Percentiles rank a stretch among this genome's conserved stretches.
phyloP scores from a whole-genome alignment of 805 yeast genomes.

The Metschnikowia proteae region DNA sequence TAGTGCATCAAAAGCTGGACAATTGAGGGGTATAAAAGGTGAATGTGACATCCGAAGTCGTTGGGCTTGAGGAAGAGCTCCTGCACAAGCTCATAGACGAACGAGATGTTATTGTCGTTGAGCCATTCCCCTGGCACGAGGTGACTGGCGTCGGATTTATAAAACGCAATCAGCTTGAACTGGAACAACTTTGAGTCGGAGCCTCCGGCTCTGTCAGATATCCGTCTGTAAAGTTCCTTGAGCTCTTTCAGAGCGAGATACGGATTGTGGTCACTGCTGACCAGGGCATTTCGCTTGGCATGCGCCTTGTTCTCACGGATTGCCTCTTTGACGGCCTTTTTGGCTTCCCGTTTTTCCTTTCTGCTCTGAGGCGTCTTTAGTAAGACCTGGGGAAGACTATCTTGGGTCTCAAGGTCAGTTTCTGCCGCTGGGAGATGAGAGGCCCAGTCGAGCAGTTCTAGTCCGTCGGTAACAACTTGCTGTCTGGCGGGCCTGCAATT shows the following conservation, averaged over 20 bases:
- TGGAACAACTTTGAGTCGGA: constrained; percentile 38
- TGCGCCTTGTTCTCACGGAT: not conserved
- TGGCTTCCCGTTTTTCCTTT: constrained; percentile 8
- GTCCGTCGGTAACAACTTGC: constrained; percentile 8
- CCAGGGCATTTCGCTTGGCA: not conserved
- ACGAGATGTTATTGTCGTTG: constrained; percentile 64
- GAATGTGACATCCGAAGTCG: constrained; percentile 24
- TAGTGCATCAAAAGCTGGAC: constrained; percentile 56
- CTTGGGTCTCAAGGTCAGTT: not conserved
- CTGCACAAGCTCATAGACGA: constrained; percentile 50
- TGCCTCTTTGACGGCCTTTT: not conserved
- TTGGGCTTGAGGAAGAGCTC: constrained; percentile 20
- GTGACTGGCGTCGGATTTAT: constrained; percentile 54
- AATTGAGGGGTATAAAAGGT: constrained; percentile 54
- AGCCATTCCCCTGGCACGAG: constrained; percentile 68
- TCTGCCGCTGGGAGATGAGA: constrained; percentile 4
- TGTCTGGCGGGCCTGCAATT: not conserved
- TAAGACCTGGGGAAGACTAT: not conserved
- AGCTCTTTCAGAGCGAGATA: constrained; percentile 9
- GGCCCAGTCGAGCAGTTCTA: constrained; percentile 15
- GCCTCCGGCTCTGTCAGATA: constrained; percentile 9
- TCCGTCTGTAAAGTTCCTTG: constrained; percentile 3
- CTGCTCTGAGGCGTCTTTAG: constrained; percentile 8
- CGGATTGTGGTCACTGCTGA: constrained; percentile 2
- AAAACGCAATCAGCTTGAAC: constrained; percentile 55